phyloP scores from a whole-genome alignment of 169 alveolate species.

The Cryptosporidium ubiquitum region DNA sequence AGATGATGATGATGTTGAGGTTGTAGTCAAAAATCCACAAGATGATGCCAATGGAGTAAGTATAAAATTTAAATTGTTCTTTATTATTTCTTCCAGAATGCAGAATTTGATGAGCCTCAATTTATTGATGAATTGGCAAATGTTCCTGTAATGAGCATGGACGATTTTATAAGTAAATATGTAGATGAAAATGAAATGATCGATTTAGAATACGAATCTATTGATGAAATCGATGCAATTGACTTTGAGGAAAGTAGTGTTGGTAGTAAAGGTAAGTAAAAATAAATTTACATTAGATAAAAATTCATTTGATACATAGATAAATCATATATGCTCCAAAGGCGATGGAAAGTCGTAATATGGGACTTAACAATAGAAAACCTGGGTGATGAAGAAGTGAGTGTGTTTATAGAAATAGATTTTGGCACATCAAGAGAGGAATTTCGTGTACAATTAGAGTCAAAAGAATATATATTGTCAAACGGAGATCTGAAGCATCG shows the following conservation, averaged over 20 bases:
- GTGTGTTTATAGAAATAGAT: slow-evolving; percentile 52
- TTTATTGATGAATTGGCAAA: slow-evolving; percentile 66
- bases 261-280: slow-evolving; percentile 9
- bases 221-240: slow-evolving; percentile 6
- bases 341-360: slow-evolving; percentile 64
- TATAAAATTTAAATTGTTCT: background rate
- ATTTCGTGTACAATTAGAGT: slow-evolving; percentile 55
- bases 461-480: slow-evolving; percentile 76
- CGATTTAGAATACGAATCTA: background rate
- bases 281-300: background rate
- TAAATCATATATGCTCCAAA: slow-evolving; percentile 9
- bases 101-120: slow-evolving; percentile 14
- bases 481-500: slow-evolving; percentile 83
- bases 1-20: slow-evolving; percentile 24
- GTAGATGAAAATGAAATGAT: slow-evolving; percentile 16
- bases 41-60: slow-evolving; percentile 13
- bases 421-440: slow-evolving; percentile 73
- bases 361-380: slow-evolving; percentile 58
- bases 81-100: slow-evolving; percentile 22
- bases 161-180: slow-evolving; percentile 58
- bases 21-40: background rate
- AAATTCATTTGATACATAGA: background rate
- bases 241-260: slow-evolving; percentile 1
- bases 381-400: slow-evolving; percentile 32
- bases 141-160: slow-evolving; percentile 59